Conservation (phyloP, 2,329 filamentous ascomycete species). For the Xylaria sp. region DNA sequence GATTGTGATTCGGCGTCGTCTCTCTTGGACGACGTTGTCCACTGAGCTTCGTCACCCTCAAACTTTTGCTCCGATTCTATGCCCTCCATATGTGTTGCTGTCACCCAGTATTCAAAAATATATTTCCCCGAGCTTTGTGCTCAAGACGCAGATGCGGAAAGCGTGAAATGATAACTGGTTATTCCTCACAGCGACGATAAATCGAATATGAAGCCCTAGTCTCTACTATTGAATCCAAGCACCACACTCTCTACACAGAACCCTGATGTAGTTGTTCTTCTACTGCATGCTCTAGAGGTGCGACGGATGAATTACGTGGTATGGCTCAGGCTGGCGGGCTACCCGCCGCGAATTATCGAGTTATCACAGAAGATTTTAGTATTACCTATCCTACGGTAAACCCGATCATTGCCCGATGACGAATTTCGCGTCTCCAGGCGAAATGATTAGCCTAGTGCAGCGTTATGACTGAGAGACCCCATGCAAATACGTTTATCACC, state of each 20-base stretch:
- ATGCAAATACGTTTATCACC: conserved; percentile 7
- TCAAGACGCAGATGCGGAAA: neutral
- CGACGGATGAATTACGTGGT: neutral
- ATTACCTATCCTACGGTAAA: neutral
- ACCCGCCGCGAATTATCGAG: neutral
- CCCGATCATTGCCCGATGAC: conserved; percentile 30
- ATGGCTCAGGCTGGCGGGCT: neutral
- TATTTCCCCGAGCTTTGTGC: neutral
- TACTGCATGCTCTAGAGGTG: neutral
- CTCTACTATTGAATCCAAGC: neutral
- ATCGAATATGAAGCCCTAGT: neutral
- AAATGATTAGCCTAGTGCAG: conserved; percentile 37
- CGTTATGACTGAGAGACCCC: no score
- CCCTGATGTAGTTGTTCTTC: neutral
- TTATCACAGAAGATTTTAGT: conserved; percentile 22
- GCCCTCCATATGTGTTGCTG: neutral
- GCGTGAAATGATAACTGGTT: neutral
- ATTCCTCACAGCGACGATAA: neutral
- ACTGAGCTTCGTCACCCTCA: conserved; percentile 15
- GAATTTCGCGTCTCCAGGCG: conserved; percentile 25
- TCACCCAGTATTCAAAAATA: neutral
- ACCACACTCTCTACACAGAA: neutral
- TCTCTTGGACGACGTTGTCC: neutral
- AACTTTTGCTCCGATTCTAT: conserved; percentile 21
- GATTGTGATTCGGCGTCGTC: conserved; percentile 19